Evolutionary conservation across 805 yeast genomes (phyloP), one percentile per base, ranked within the genome.

Genomic region (Pichia ethanolica): DNA sequence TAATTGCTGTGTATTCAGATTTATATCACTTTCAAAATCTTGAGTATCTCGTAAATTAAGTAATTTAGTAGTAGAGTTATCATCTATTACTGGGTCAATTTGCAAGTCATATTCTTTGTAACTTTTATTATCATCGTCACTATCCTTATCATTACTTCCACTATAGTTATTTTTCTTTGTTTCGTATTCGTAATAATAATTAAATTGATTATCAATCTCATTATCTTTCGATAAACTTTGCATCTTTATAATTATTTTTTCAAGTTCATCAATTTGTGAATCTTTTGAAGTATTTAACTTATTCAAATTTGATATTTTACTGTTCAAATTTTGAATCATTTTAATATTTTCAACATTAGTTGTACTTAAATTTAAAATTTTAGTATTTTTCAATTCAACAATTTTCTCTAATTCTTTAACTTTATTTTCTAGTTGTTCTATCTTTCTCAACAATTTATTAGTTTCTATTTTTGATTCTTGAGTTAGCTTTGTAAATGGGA

Each of bases 1-100:
- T 5, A 51, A 45, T 30, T 51, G 49, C 26, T 45, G 47, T 11
- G 51, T 48, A 9, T 48, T 39, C 7, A 48, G 44, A 28, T 42
- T 39, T 3, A 47, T 37, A 9, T 41, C 45, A 28, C 10, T 14
- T 13, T 40, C 45, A 7, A 27, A 5, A 32, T 38, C 30, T 11
- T 20, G 8, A 11, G 46, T 33, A 32, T 34, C 34, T 32, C n/a
- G 27, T 14, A 39, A 44, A 38, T 39, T 37, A 3, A 44, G 41
- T 9, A 38, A 37, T 30, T 39, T 44, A 14, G 28, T 44, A n/a
- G 47, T 37, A 11, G 41, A 13, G 1, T 41, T 44, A 35, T 39
- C 34, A 27, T 27, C 20, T 20, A 20, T 20, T 20, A 2, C 20
- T 20, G 20, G 20, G 3, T 20, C 20, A 20, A 20, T 2, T 20